These are phyloP conservation scores for Backusella macrospora DNA, from an alignment of 192 early-diverging fungal genomes.

Conservation along the genomic window DNA sequence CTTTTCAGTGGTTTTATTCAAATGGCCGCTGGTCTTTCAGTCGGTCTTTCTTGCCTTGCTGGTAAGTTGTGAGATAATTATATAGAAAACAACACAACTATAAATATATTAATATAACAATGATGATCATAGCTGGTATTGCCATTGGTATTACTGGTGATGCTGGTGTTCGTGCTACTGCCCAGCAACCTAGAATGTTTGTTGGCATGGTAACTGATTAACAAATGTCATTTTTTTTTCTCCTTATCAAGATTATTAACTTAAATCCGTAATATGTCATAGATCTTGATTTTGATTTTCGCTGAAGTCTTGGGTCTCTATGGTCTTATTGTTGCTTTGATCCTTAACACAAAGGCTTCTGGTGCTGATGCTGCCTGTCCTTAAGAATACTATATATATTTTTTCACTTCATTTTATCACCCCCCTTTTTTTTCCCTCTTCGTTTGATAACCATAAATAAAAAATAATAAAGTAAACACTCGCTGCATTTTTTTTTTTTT, in stretches of 20 bases:
- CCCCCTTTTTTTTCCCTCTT: not conserved
- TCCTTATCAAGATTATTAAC: constrained; percentile 33
- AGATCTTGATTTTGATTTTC: constrained; percentile 95
- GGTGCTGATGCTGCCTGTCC: constrained; percentile 16
- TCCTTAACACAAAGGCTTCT: constrained; percentile 93
- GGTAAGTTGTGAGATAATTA: not conserved
- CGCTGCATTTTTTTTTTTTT: not conserved
- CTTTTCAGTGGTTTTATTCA: constrained; percentile 85
- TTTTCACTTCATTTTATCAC: too few relatives aligned
- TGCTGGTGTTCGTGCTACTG: constrained; percentile 88
- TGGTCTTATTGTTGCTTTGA: constrained; percentile 96
- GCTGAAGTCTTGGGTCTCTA: constrained; percentile 98
- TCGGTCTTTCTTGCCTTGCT: constrained; percentile 89
- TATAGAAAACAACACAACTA: not conserved
- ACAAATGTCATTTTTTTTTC: not conserved
- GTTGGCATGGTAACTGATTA: constrained; percentile 76
- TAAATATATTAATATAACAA: not conserved
- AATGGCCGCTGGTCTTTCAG: constrained; percentile 89
- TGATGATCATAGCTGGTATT: constrained; percentile 71
- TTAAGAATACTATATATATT: not conserved
- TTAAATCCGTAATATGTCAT: constrained; percentile 22
- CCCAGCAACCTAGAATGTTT: constrained; percentile 89
- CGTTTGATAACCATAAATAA: not conserved
- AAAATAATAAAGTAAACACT: not conserved
- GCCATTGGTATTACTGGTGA: constrained; percentile 98